A percentile compares a stretch with the other conserved stretches of the same genome.
These are phyloP conservation scores for Dioszegia crocea DNA, from an alignment of 768 basidiomycete species.

Conservation along the genomic window DNA sequence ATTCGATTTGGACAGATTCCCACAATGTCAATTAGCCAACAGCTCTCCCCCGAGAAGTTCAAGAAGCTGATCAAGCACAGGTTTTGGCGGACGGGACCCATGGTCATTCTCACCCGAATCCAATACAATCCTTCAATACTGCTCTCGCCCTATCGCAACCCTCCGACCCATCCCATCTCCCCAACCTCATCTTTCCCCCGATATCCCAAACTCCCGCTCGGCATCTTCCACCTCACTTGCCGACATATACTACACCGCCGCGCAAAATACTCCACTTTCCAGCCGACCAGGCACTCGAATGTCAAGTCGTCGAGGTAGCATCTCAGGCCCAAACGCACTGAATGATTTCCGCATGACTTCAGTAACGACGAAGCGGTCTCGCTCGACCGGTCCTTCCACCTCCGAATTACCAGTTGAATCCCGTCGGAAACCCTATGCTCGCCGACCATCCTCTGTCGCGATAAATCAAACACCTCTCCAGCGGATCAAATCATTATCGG, in stretches of 20 bases:
- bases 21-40: slow-evolving; percentile 28
- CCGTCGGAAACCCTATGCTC: background rate
- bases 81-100: slow-evolving; percentile 23
- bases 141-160: slow-evolving; percentile 1
- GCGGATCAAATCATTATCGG: slow-evolving; percentile 40
- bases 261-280: slow-evolving; percentile 26
- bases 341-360: slow-evolving; percentile 22
- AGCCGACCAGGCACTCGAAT: slow-evolving; percentile 13
- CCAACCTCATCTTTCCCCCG: background rate
- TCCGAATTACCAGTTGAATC: background rate
- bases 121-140: slow-evolving; percentile 24
- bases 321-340: slow-evolving; percentile 4
- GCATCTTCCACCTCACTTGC: slow-evolving; percentile 33
- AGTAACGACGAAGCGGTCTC: background rate
- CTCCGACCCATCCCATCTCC: background rate
- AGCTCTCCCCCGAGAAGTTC: too few species aligned
- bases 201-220: background rate
- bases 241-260: slow-evolving; percentile 41
- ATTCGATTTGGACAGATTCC: slow-evolving; percentile 41
- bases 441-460: background rate
- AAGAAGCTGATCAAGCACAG: slow-evolving; percentile 20
- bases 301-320: slow-evolving; percentile 9
- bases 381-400: background rate
- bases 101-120: slow-evolving; percentile 19
- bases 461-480: slow-evolving; percentile 11